Evolutionary conservation across 331 rosid genomes (phyloP).

Genomic region (Pyracantha coccinea): DNA sequence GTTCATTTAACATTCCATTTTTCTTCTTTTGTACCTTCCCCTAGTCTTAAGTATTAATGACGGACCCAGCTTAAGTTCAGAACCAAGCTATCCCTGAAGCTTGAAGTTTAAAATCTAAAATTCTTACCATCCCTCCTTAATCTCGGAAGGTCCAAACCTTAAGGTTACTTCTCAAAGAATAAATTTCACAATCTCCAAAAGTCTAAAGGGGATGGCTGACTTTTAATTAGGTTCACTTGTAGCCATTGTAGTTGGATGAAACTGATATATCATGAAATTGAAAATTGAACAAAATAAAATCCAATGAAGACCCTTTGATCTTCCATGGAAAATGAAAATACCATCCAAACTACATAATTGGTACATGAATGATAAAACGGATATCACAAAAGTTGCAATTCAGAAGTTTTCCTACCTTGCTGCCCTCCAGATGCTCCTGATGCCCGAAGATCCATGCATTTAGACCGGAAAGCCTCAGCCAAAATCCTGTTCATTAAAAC

Average conservation of each 20-base stretch:
- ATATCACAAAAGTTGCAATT: not conserved
- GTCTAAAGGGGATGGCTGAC: not conserved
- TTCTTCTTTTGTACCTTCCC: not conserved
- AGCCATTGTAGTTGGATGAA: not conserved
- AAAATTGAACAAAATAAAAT: not conserved
- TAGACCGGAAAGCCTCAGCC: slow-evolving; percentile 64
- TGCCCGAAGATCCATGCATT: slow-evolving; percentile 40
- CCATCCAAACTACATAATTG: not conserved
- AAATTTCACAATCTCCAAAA: not conserved
- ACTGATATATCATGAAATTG: not conserved
- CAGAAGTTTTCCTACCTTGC: slow-evolving; percentile 32
- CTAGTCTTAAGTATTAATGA: not conserved
- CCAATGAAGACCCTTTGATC: not conserved
- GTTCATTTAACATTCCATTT: not conserved
- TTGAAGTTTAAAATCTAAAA: not conserved
- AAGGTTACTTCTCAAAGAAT: not conserved
- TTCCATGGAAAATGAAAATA: not conserved
- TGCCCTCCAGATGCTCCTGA: slow-evolving; percentile 31
- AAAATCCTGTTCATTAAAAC: slow-evolving; percentile 38
- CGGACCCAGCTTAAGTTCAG: not conserved
- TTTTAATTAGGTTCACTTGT: not conserved
- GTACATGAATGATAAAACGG: not conserved
- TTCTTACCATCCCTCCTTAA: not conserved
- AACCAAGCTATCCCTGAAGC: not conserved
- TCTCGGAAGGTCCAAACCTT: not conserved